Percentiles rank a stretch among this genome's conserved stretches.
These are phyloP conservation scores for Erodium trifolium DNA, from an alignment of 441 rosid genomes.

Conservation along the genomic window DNA sequence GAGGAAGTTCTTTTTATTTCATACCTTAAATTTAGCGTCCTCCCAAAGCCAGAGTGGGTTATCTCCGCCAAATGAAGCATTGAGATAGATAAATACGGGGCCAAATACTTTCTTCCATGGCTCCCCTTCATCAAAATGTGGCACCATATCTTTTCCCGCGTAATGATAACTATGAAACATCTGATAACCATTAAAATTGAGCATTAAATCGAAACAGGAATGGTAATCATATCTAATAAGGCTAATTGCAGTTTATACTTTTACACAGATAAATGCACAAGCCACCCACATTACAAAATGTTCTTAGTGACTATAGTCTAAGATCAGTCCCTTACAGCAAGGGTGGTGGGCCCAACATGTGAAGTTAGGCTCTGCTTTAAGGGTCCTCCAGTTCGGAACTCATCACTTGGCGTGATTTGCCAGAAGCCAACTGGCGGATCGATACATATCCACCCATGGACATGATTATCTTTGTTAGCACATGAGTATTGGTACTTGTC, in stretches of 20 bases:
- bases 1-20: neutral
- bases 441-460: conserved; percentile 78
- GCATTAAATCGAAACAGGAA: neutral
- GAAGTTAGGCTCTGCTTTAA: conserved; percentile 81
- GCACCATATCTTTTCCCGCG: conserved; percentile 69
- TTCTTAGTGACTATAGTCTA: neutral
- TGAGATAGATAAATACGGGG: conserved; percentile 62
- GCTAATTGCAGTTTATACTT: too few species aligned
- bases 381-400: conserved; percentile 79
- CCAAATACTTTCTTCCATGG: conserved; percentile 87
- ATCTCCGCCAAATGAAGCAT: conserved; percentile 30
- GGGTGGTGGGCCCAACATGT: conserved; percentile 73
- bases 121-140: conserved; percentile 48
- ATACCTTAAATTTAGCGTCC: conserved; percentile 70
- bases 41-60: conserved; percentile 58
- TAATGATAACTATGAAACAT: conserved; percentile 85
- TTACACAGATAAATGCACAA: too few species aligned
- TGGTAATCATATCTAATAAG: neutral
- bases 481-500: conserved; percentile 86
- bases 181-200: conserved; percentile 25
- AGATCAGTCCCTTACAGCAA: conserved; percentile 43
- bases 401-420: conserved; percentile 87
- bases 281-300: neutral
- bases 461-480: conserved; percentile 58
- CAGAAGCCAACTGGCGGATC: conserved; percentile 61